Conservation (phyloP, 208 protist genomes). For the Leishmania lainsoni region DNA sequence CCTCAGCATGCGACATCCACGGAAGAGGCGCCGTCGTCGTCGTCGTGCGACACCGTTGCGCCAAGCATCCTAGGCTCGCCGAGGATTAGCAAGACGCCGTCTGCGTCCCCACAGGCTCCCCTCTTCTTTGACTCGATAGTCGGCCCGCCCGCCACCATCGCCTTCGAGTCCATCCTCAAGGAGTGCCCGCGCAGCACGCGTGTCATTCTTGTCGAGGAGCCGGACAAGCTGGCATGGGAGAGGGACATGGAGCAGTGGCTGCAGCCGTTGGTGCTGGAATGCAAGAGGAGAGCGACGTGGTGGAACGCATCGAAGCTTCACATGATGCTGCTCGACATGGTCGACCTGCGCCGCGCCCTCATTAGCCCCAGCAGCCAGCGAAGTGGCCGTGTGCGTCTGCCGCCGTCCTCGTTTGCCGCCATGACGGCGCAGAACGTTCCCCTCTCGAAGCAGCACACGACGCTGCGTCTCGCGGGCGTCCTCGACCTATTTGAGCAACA, state of each 20-base stretch:
- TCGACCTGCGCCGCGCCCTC: constrained; percentile 40
- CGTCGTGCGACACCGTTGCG: not conserved
- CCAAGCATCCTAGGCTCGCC: not conserved
- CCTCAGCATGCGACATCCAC: not conserved
- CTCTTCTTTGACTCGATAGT: constrained; percentile 68
- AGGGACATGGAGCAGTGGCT: constrained; percentile 59
- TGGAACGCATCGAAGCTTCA: constrained; percentile 39
- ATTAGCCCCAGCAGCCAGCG: constrained; percentile 20
- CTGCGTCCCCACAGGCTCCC: not conserved
- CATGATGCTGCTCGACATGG: constrained; percentile 63
- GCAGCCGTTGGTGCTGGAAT: constrained; percentile 45
- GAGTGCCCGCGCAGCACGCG: constrained; percentile 75
- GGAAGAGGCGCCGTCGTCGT: too few species aligned
- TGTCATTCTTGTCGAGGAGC: constrained; percentile 83
- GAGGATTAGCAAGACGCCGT: not conserved
- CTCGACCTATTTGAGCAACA: constrained; percentile 79
- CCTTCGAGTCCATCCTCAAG: constrained; percentile 78
- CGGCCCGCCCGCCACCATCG: constrained; percentile 78
- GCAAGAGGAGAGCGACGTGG: constrained; percentile 24
- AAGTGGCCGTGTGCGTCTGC: constrained; percentile 4
- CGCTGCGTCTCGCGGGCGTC: constrained; percentile 40
- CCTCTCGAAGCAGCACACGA: constrained; percentile 23
- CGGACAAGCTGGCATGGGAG: constrained; percentile 75
- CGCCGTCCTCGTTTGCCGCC: constrained; percentile 16
- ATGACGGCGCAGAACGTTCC: constrained; percentile 35